These are phyloP conservation scores for Przewalskia tangutica DNA, from an alignment of 257 asterid genomes.

Conservation along the genomic window DNA sequence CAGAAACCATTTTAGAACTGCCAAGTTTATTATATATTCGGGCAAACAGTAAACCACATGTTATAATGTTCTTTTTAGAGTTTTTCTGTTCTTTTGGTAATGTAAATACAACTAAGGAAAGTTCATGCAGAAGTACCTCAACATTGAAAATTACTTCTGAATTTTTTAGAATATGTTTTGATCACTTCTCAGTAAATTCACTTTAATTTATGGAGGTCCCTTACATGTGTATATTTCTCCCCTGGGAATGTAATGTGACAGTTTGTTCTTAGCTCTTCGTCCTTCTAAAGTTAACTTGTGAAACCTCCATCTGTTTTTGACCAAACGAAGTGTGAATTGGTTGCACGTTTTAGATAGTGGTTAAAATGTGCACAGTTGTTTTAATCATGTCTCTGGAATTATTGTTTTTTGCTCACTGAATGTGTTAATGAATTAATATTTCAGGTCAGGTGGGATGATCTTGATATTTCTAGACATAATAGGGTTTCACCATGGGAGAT, in stretches of 20 bases:
- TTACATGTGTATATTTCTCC: not conserved
- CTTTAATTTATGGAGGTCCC: not conserved
- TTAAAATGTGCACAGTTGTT: not conserved
- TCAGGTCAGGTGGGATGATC: conserved; percentile 96
- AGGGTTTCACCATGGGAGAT: conserved; percentile 99
- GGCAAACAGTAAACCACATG: not conserved
- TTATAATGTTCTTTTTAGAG: not conserved
- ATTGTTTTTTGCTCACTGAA: not conserved
- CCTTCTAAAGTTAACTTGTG: not conserved
- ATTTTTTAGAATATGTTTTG: not conserved
- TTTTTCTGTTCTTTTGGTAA: not conserved
- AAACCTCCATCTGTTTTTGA: not conserved
- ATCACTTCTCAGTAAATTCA: not conserved
- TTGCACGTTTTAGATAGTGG: not conserved
- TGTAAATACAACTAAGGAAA: not conserved
- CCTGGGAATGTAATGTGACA: not conserved
- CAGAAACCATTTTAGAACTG: not conserved
- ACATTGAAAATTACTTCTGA: not conserved
- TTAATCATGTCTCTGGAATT: not conserved
- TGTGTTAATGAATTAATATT: not conserved
- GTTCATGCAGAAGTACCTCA: not conserved
- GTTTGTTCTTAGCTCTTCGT: not conserved
- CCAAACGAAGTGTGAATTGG: not conserved
- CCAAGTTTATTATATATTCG: not conserved
- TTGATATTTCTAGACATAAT: conserved; percentile 56